phyloP scores from a whole-genome alignment of 2,329 filamentous ascomycete species.

The Fusarium nanum region DNA sequence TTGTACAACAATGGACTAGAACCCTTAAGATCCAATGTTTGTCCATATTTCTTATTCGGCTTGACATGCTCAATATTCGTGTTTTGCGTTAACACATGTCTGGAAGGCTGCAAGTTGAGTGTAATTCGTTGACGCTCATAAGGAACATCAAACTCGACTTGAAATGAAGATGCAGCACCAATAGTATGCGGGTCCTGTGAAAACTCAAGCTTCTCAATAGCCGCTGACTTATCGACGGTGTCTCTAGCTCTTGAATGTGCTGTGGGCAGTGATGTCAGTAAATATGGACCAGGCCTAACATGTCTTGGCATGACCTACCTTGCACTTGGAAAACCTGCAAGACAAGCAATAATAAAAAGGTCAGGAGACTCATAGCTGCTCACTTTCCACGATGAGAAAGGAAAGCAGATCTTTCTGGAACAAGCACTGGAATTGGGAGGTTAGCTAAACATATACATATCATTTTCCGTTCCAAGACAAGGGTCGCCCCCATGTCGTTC shows the following conservation, averaged over 20 bases:
- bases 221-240: conserved; percentile 4
- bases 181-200: conserved; percentile 17
- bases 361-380: conserved; percentile 20
- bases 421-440: neutral
- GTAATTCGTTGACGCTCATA: conserved; percentile 13
- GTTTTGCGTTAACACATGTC: conserved; percentile 24
- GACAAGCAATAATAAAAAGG: conserved; percentile 10
- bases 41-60: neutral
- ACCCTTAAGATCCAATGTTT: neutral
- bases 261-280: conserved; percentile 4
- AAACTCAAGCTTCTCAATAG: conserved; percentile 17
- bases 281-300: neutral
- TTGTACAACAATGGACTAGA: conserved; percentile 21
- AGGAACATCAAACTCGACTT: conserved; percentile 24
- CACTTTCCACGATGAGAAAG: neutral
- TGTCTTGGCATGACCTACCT: conserved; percentile 5
- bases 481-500: conserved; percentile 3
- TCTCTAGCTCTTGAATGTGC: conserved; percentile 18
- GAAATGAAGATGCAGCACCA: conserved; percentile 12
- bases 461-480: no score
- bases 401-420: neutral
- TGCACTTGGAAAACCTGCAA: neutral
- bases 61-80: conserved; percentile 24
- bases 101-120: conserved; percentile 24
- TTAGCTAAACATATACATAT: conserved; percentile 12